Evolutionary conservation across 2,329 filamentous ascomycete species (phyloP).

Genomic region (Dothideomycetes sp.): DNA sequence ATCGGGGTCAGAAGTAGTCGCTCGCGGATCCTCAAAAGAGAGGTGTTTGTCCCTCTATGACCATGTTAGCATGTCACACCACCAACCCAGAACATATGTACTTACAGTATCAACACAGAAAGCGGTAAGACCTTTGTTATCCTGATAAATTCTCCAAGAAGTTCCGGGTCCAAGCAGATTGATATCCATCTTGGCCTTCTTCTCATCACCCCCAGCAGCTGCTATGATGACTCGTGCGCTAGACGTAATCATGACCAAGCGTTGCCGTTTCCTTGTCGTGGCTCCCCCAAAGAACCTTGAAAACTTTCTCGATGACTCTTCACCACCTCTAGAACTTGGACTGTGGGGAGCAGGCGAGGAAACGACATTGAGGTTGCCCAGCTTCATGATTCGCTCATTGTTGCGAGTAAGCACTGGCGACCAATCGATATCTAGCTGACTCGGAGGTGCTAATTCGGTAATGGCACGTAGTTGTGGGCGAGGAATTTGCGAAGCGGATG

Average conservation of each 20-base stretch:
- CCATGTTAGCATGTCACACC: slow-evolving; percentile 15
- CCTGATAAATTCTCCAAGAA: slow-evolving; percentile 68
- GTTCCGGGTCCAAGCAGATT: slow-evolving; percentile 70
- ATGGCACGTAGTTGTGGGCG: slow-evolving; percentile 70
- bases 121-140: slow-evolving; percentile 76
- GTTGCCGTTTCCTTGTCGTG: slow-evolving; percentile 83
- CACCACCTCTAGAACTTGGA: slow-evolving; percentile 60
- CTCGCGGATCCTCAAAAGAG: slow-evolving; percentile 87
- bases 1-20: slow-evolving; percentile 53
- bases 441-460: slow-evolving; percentile 91
- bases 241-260: slow-evolving; percentile 90
- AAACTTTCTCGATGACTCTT: slow-evolving; percentile 61
- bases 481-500: slow-evolving; percentile 16
- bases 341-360: slow-evolving; percentile 69
- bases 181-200: slow-evolving; percentile 87
- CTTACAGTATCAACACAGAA: slow-evolving; percentile 93
- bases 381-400: slow-evolving; percentile 88
- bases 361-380: slow-evolving; percentile 82
- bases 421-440: slow-evolving; percentile 96
- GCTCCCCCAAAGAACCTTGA: slow-evolving; percentile 88
- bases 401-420: slow-evolving; percentile 83
- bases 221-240: slow-evolving; percentile 83
- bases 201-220: slow-evolving; percentile 86
- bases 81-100: slow-evolving; percentile 20
- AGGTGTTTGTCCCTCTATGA: slow-evolving; percentile 75